These are phyloP conservation scores for Erodium chrysanthum DNA, from an alignment of 441 rosid species.

Conservation along the genomic window DNA sequence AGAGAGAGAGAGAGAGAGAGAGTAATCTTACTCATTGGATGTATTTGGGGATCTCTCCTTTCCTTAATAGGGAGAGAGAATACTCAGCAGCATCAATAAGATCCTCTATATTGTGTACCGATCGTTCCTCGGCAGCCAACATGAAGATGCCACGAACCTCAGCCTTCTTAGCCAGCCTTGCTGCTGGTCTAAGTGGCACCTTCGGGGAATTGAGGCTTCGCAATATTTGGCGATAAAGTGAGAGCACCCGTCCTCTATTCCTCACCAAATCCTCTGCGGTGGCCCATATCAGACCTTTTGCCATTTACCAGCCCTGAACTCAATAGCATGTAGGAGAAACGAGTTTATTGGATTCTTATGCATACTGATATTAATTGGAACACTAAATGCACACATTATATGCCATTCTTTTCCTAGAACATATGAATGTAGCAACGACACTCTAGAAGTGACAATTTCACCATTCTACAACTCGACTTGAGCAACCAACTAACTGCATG, in stretches of 20 bases:
- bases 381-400: background rate
- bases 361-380: background rate
- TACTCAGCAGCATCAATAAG: conserved; percentile 56
- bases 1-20: background rate
- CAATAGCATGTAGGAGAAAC: background rate
- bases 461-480: background rate
- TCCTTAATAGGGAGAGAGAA: conserved; percentile 46
- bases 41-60: conserved; percentile 53
- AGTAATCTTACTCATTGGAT: conserved; percentile 18
- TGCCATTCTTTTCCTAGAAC: background rate
- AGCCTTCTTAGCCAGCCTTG: conserved; percentile 65
- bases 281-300: conserved; percentile 54
- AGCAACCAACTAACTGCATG: background rate
- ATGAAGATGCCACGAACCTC: conserved; percentile 55
- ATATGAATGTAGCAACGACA: background rate
- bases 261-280: conserved; percentile 51
- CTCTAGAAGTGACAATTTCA: background rate
- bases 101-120: conserved; percentile 54
- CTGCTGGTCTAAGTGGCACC: conserved; percentile 54
- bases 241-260: conserved; percentile 49
- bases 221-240: conserved; percentile 57
- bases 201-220: conserved; percentile 58
- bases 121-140: conserved; percentile 52
- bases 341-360: background rate
- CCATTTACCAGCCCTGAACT: conserved; percentile 21